phyloP scores from a whole-genome alignment of 2,329 filamentous ascomycete species.

The Aspergillus amoenus region DNA sequence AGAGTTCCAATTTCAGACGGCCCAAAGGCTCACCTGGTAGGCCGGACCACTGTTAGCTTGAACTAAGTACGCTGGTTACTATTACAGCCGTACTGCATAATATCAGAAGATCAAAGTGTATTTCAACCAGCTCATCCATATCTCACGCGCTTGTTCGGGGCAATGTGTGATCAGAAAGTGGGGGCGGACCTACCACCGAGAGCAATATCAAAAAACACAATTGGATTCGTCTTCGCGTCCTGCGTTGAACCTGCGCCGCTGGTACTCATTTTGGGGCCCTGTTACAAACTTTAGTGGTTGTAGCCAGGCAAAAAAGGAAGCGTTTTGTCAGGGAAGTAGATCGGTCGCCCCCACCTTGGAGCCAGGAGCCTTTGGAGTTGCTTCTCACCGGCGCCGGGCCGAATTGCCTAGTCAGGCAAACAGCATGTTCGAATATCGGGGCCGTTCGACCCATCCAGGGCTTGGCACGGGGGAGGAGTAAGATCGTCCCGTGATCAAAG shows the following conservation, averaged over 20 bases:
- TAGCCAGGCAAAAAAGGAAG: not conserved
- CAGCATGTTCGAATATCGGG: not conserved
- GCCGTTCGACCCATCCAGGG: not conserved
- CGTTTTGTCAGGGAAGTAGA: not conserved
- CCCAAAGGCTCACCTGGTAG: constrained; percentile 75
- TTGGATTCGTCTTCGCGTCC: constrained; percentile 34
- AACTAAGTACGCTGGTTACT: not conserved
- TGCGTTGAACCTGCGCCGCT: not conserved
- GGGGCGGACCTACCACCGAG: constrained; percentile 42
- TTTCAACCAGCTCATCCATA: not conserved
- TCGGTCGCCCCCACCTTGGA: not conserved
- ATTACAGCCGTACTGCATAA: not conserved
- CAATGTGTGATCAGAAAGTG: not conserved
- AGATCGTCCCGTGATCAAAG: constrained; percentile 7
- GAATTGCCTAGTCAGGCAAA: not conserved
- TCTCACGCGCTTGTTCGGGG: not conserved
- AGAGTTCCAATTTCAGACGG: constrained; percentile 87
- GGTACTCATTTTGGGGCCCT: not conserved
- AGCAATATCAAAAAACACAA: constrained; percentile 52
- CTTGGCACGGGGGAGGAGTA: not conserved
- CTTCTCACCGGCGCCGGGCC: not conserved
- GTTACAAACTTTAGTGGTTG: not conserved
- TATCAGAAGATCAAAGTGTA: not conserved
- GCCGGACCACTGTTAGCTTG: not conserved
- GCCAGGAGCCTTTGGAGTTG: not conserved